These are phyloP conservation scores for Candida namnaoensis DNA, from an alignment of 805 yeast species.

Conservation along the genomic window DNA sequence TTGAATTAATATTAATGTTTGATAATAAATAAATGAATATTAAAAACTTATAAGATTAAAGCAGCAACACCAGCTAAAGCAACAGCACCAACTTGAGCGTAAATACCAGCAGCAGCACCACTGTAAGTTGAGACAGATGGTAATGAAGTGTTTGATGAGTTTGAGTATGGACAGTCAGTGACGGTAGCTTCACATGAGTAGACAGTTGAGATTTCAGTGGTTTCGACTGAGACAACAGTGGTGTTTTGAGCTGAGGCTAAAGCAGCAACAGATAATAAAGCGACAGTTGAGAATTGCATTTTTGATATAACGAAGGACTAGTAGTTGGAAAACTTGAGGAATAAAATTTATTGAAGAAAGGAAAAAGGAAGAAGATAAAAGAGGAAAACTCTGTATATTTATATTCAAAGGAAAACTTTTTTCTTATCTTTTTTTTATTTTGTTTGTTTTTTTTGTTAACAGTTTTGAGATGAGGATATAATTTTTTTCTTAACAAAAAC, in stretches of 20 bases:
- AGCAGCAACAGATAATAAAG: conserved; percentile 18
- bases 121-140: conserved; percentile 14
- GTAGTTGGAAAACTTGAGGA: conserved; percentile 9
- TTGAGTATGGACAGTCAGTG: conserved; percentile 9
- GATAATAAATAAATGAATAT: background rate
- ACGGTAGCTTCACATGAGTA: conserved; percentile 7
- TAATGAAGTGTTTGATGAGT: conserved; percentile 4
- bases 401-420: too few relatives aligned
- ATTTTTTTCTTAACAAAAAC: too few relatives aligned
- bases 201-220: conserved; percentile 5
- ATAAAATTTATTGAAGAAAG: too few relatives aligned
- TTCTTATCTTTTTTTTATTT: too few relatives aligned
- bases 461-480: too few relatives aligned
- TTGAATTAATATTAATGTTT: too few relatives aligned
- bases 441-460: too few relatives aligned
- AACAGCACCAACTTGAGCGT: conserved; percentile 20
- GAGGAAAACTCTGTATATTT: too few relatives aligned
- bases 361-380: too few relatives aligned
- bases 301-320: conserved; percentile 15
- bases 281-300: conserved; percentile 23
- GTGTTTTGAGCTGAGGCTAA: conserved; percentile 14
- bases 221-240: conserved; percentile 4
- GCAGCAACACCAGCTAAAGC: conserved; percentile 21
- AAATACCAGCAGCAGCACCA: conserved; percentile 18
- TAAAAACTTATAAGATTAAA: conserved; percentile 16